Evolutionary conservation across 75 land plant species (phyloP).

Genomic region (Selaginella moellendorffii): DNA sequence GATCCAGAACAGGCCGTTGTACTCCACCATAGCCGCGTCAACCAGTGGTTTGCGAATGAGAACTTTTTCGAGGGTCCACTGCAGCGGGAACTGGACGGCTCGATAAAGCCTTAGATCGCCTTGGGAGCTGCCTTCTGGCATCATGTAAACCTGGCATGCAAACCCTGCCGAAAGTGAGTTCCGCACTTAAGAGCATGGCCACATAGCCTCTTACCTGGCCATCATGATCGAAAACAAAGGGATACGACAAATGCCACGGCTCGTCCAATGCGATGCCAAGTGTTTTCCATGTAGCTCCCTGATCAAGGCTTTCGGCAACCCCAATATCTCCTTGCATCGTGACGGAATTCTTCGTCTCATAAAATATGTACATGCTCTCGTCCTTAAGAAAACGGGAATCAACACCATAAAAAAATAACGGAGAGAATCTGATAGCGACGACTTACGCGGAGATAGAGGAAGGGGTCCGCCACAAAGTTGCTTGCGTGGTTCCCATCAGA

Average conservation of each 20-base stretch:
- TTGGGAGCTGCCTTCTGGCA: slow-evolving; percentile 72
- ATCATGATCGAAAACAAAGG: slow-evolving; percentile 50
- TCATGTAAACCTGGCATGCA: slow-evolving; percentile 64
- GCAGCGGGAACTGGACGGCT: slow-evolving; percentile 57
- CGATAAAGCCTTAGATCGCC: slow-evolving; percentile 73
- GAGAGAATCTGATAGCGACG: too few species aligned
- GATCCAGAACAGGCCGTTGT: slow-evolving; percentile 53
- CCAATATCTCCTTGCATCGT: slow-evolving; percentile 91
- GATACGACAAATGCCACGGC: slow-evolving; percentile 89
- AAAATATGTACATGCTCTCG: slow-evolving; percentile 56
- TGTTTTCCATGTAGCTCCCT: slow-evolving; percentile 66
- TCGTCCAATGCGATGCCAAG: slow-evolving; percentile 77
- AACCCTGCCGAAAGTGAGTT: neutral
- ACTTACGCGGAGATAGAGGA: slow-evolving; percentile 52
- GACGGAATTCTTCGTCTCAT: slow-evolving; percentile 75
- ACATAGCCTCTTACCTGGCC: slow-evolving; percentile 40
- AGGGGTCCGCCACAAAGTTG: slow-evolving; percentile 93
- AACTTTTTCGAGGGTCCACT: slow-evolving; percentile 61
- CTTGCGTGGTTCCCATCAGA: slow-evolving; percentile 54
- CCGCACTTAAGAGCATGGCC: neutral
- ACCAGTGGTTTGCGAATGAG: slow-evolving; percentile 58
- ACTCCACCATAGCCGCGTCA: slow-evolving; percentile 47
- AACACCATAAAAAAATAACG: neutral
- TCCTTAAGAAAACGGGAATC: slow-evolving; percentile 25
- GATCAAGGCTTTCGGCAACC: slow-evolving; percentile 63